Conservation (phyloP, 2,329 filamentous ascomycete species). For the Sclerotiophoma versabilis region DNA sequence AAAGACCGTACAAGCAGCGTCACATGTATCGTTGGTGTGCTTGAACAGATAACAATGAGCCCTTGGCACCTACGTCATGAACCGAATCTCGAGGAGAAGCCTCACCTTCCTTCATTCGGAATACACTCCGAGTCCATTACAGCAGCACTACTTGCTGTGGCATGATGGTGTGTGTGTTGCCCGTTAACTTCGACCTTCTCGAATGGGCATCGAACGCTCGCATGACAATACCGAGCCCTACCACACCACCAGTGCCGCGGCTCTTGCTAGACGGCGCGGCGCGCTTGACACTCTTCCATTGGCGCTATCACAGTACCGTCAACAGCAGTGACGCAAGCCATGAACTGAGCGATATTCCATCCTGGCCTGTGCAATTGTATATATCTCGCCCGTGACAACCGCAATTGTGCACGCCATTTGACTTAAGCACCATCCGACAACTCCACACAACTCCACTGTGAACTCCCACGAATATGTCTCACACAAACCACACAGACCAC, state of each 20-base stretch:
- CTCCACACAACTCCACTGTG: not conserved
- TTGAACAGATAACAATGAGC: not conserved
- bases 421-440: not conserved
- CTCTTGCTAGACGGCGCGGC: conserved; percentile 4
- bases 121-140: not conserved
- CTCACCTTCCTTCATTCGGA: conserved; percentile 1
- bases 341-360: not conserved
- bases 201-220: conserved; percentile 5
- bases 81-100: conserved; percentile 1
- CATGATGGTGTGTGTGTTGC: too few relatives aligned
- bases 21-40: not conserved
- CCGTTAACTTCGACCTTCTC: conserved; percentile 5
- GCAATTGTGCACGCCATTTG: not conserved
- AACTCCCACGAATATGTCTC: not conserved
- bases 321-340: conserved; percentile 4
- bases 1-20: not conserved
- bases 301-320: conserved; percentile 6
- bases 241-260: not conserved
- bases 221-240: not conserved
- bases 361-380: too few relatives aligned
- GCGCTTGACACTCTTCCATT: not conserved
- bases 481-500: not conserved
- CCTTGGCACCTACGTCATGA: conserved; percentile 10
- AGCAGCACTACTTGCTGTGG: not conserved
- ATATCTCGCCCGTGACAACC: too few relatives aligned